Conservation (phyloP, 257 asterid genomes). For the Mitragyna speciosa region DNA sequence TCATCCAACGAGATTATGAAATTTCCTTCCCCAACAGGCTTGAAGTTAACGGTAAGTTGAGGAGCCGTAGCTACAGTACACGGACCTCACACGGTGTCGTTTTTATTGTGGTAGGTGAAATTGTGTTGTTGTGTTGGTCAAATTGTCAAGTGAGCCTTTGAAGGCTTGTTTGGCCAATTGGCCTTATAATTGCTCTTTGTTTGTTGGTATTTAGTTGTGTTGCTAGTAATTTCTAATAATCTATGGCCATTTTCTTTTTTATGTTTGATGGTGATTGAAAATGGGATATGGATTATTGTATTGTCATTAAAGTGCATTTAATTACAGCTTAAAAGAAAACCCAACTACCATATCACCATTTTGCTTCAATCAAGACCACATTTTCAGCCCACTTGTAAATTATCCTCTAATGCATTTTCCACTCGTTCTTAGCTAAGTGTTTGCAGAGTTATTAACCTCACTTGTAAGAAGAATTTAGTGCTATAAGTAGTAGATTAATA, state of each 20-base stretch:
- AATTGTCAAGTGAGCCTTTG: too few relatives aligned
- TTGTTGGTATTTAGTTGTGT: neutral
- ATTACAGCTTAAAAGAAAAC: neutral
- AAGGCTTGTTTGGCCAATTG: neutral
- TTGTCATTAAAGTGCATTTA: neutral
- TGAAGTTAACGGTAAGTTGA: conserved; percentile 44
- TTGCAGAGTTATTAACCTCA: neutral
- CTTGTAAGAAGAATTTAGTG: neutral
- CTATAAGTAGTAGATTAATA: neutral
- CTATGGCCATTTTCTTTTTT: neutral
- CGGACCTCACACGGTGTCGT: conserved; percentile 24
- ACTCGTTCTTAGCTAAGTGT: neutral
- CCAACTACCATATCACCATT: neutral
- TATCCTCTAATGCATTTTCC: neutral
- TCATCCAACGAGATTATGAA: conserved; percentile 25
- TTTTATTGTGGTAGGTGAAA: conserved; percentile 22
- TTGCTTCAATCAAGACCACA: neutral
- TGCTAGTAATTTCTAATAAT: neutral
- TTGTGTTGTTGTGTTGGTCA: neutral
- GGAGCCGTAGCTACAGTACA: conserved; percentile 20
- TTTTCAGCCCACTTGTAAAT: neutral
- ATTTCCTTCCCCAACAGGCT: conserved; percentile 21
- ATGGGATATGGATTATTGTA: neutral
- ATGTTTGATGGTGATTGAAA: neutral
- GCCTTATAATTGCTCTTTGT: neutral